phyloP scores from a whole-genome alignment of 2,329 filamentous ascomycete species.

The Monosporascus sp. region DNA sequence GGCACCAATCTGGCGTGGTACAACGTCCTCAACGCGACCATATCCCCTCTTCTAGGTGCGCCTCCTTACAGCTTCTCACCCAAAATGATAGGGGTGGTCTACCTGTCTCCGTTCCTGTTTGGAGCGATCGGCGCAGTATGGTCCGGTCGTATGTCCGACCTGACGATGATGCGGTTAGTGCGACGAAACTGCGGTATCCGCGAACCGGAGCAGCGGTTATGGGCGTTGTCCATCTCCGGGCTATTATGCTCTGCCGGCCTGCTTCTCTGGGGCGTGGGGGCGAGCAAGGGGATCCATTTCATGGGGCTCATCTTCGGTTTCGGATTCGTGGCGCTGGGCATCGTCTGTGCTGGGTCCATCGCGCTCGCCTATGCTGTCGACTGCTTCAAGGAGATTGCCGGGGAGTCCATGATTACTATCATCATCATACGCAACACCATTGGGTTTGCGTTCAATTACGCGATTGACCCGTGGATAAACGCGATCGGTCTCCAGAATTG shows the following conservation, averaged over 20 bases:
- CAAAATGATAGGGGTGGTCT: slow-evolving; percentile 33
- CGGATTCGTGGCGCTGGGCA: not conserved
- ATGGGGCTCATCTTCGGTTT: not conserved
- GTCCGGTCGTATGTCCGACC: slow-evolving; percentile 29
- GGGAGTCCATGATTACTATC: slow-evolving; percentile 33
- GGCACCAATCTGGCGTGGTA: slow-evolving; percentile 37
- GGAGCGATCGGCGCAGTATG: slow-evolving; percentile 25
- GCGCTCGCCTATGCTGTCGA: slow-evolving; percentile 34
- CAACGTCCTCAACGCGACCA: slow-evolving; percentile 38
- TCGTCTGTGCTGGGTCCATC: not conserved
- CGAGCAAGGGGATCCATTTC: not conserved
- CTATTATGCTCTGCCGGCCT: slow-evolving; percentile 13
- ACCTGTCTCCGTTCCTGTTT: slow-evolving; percentile 29
- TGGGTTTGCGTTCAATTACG: slow-evolving; percentile 33
- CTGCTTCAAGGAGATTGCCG: slow-evolving; percentile 33
- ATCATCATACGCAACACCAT: slow-evolving; percentile 36
- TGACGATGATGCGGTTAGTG: slow-evolving; percentile 31
- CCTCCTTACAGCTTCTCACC: slow-evolving; percentile 33
- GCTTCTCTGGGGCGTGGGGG: slow-evolving; percentile 9
- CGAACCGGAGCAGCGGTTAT: slow-evolving; percentile 36
- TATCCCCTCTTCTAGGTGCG: slow-evolving; percentile 32
- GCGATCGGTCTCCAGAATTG: slow-evolving; percentile 38
- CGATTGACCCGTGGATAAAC: slow-evolving; percentile 40
- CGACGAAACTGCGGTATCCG: slow-evolving; percentile 35
- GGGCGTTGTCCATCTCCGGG: slow-evolving; percentile 29